Conservation (phyloP, 805 yeast species). For the Starmera quercuum region DNA sequence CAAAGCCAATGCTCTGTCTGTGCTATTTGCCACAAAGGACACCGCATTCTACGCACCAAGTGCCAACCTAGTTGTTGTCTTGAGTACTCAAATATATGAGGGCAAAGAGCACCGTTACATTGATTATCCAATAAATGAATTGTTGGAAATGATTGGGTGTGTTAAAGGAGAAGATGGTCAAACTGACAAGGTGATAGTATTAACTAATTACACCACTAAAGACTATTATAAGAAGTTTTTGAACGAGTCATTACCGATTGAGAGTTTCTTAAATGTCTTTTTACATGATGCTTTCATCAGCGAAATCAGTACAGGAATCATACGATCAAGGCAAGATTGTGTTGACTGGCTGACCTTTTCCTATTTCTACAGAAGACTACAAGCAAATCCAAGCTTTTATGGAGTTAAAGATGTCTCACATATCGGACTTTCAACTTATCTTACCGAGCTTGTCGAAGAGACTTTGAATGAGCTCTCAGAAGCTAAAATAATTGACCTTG, state of each 20-base stretch:
- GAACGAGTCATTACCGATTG: slow-evolving; percentile 72
- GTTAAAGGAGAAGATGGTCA: slow-evolving; percentile 23
- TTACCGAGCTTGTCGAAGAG: slow-evolving; percentile 78
- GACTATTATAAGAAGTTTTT: slow-evolving; percentile 68
- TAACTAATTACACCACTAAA: slow-evolving; percentile 47
- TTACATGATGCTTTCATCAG: slow-evolving; percentile 63
- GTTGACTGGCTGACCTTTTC: slow-evolving; percentile 87
- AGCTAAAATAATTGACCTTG: slow-evolving; percentile 55
- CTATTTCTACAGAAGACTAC: slow-evolving; percentile 73
- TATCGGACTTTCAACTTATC: slow-evolving; percentile 66
- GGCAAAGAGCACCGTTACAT: slow-evolving; percentile 65
- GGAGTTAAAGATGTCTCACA: slow-evolving; percentile 62
- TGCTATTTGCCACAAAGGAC: slow-evolving; percentile 58
- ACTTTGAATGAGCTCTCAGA: slow-evolving; percentile 56
- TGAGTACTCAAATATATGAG: slow-evolving; percentile 67
- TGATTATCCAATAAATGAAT: slow-evolving; percentile 58
- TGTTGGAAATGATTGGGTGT: slow-evolving; percentile 58
- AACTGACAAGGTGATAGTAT: slow-evolving; percentile 39
- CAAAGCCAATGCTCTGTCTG: slow-evolving; percentile 38
- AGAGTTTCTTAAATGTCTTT: slow-evolving; percentile 55
- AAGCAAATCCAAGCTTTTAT: slow-evolving; percentile 81
- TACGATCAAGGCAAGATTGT: slow-evolving; percentile 71
- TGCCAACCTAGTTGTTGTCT: slow-evolving; percentile 49
- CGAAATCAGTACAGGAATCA: slow-evolving; percentile 62
- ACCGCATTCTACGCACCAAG: slow-evolving; percentile 41